A percentile compares a stretch with the other conserved stretches of the same genome.
Conservation (phyloP, 352 stramenopile species). For the Phytopythium kandeliae region DNA sequence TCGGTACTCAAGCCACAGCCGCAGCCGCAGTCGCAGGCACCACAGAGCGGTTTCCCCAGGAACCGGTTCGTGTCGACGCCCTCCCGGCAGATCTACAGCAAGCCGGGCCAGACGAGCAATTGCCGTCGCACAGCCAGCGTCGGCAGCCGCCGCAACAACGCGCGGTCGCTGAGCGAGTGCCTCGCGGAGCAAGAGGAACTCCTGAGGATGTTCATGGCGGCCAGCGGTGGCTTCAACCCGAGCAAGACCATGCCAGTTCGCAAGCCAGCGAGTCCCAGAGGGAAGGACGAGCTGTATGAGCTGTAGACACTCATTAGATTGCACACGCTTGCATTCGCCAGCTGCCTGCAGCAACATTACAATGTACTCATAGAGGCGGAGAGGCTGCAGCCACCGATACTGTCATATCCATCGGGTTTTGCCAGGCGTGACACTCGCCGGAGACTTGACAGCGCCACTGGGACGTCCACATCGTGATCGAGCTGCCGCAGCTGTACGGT, state of each 20-base stretch:
- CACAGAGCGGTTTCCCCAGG: too few species aligned
- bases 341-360: too few species aligned
- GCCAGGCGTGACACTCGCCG: too few species aligned
- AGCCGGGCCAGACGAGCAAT: slow-evolving; percentile 6
- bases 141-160: slow-evolving; percentile 12
- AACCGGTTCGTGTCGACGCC: slow-evolving; percentile 26
- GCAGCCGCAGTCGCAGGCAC: too few species aligned
- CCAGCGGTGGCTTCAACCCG: slow-evolving; percentile 18
- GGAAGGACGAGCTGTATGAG: slow-evolving; percentile 4
- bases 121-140: slow-evolving; percentile 22
- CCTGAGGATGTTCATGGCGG: slow-evolving; percentile 24
- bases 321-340: too few species aligned
- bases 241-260: slow-evolving; percentile 5
- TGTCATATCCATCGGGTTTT: too few species aligned
- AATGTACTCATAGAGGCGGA: too few species aligned
- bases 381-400: too few species aligned
- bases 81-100: slow-evolving; percentile 10
- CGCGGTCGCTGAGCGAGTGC: slow-evolving; percentile 27
- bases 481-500: too few species aligned
- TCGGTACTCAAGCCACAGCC: slow-evolving; percentile 17
- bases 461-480: too few species aligned
- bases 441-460: too few species aligned
- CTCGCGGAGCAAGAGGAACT: slow-evolving; percentile 37
- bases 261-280: background rate
- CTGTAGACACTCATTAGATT: too few species aligned